Evolutionary conservation across 2,329 filamentous ascomycete genomes (phyloP), one percentile per base, ranked within the genome.

Genomic region (Alternaria metachromatica): DNA sequence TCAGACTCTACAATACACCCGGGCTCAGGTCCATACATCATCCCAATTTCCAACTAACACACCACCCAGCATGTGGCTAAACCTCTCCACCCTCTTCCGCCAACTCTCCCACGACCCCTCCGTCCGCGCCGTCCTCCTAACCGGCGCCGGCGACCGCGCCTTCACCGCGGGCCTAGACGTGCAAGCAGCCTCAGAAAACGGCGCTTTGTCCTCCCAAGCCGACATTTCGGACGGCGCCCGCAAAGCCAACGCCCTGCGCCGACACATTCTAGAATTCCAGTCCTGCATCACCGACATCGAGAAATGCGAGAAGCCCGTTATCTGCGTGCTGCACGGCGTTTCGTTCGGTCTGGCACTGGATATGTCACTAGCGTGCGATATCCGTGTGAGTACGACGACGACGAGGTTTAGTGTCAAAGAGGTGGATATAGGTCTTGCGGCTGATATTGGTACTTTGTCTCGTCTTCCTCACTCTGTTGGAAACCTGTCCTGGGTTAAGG

Each of bases 111-210:
- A 82, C 64, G 91, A 94, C 80, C 83, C 90, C 0, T 85, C 90
- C 44, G 87, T 97, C 59, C 92, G 95, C 66, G 89, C 87, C 66
- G 87, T 97, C 60, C 82, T 97, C 65, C 85, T 97, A 71, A 93
- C 91, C 25, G 94, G 92, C 58, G 90, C 91, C 20, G 95, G 95
- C 44, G 89, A 93, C 48, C 88, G 89, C 70, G 94, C 93, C 28
- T 98, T 97, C 83, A 94, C 92, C 3, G 86, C 92, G 0, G 95
- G 95, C 0, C 84, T 98, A 20, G 95, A 98, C 79, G 90, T 97
- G 6, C 73, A 90, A 76, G 89, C 90, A 8, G 90, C 91, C 12
- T 85, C 85, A 12, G 74, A 88, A 71, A 84, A 84, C 30, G 84
- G 84, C 33, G 80, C 84, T 1, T 74, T 87, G 20, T 49, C 70